Conservation (phyloP, 1,284 basidiomycete genomes). For the Cryptococcus jaspeensis region DNA sequence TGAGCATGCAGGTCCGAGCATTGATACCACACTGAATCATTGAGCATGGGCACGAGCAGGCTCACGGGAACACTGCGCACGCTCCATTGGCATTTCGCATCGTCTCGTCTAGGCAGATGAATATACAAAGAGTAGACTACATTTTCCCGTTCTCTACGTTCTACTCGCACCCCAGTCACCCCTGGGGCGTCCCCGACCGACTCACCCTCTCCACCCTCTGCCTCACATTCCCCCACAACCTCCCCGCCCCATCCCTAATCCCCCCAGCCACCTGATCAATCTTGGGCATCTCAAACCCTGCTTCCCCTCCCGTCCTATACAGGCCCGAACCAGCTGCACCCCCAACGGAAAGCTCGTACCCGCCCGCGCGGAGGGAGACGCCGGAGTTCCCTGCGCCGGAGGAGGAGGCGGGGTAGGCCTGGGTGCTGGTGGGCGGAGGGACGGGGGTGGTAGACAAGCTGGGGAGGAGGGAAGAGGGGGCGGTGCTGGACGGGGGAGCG, state of each 20-base stretch:
- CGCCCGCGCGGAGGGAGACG: slow-evolving; percentile 82
- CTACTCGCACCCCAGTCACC: neutral
- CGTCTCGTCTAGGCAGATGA: no score
- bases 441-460: slow-evolving; percentile 58
- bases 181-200: slow-evolving; percentile 41
- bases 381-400: slow-evolving; percentile 49
- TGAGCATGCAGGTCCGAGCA: slow-evolving; percentile 3
- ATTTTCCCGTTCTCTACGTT: no score
- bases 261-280: slow-evolving; percentile 61
- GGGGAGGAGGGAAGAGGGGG: slow-evolving; percentile 61
- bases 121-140: no score
- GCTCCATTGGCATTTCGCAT: no score
- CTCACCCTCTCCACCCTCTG: slow-evolving; percentile 89
- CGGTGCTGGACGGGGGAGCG: slow-evolving; percentile 24
- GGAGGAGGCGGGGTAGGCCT: slow-evolving; percentile 60
- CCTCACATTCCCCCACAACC: slow-evolving; percentile 80
- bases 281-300: slow-evolving; percentile 67
- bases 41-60: no score
- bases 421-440: slow-evolving; percentile 53
- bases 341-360: slow-evolving; percentile 86
- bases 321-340: slow-evolving; percentile 75
- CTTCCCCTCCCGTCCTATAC: slow-evolving; percentile 67
- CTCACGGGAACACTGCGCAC: no score
- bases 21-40: neutral
- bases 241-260: slow-evolving; percentile 66